These are phyloP conservation scores for Prunus mume DNA, from an alignment of 306 rosid genomes.

Conservation along the genomic window DNA sequence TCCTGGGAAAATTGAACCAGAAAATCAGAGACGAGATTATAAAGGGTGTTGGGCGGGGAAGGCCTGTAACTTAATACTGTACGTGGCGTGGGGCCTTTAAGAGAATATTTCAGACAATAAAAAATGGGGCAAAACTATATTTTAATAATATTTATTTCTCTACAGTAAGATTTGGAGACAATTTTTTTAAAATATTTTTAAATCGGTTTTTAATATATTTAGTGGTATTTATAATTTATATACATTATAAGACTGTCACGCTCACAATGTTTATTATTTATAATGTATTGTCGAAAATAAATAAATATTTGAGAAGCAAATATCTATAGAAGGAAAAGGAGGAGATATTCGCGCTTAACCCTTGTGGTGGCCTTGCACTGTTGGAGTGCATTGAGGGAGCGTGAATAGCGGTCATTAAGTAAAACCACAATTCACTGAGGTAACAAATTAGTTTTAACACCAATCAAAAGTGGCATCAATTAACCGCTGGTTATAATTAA, in stretches of 20 bases:
- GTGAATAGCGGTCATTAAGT: background rate
- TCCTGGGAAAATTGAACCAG: slow-evolving; percentile 28
- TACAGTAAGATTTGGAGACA: background rate
- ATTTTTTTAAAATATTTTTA: too few relatives aligned
- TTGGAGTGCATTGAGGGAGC: background rate
- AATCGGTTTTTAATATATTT: too few relatives aligned
- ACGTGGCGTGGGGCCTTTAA: too few relatives aligned
- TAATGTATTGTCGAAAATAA: background rate
- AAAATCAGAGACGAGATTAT: background rate
- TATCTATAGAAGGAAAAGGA: background rate
- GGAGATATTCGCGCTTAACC: slow-evolving; percentile 6
- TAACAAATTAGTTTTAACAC: background rate
- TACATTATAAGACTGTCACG: background rate
- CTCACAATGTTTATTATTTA: background rate
- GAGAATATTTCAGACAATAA: background rate
- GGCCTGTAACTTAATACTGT: background rate
- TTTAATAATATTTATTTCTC: background rate
- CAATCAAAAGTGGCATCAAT: background rate
- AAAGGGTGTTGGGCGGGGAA: background rate
- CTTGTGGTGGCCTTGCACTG: background rate
- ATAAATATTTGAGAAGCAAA: background rate
- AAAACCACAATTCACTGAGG: background rate
- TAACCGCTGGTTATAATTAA: background rate
- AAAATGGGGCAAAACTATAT: background rate
- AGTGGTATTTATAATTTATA: too few relatives aligned